phyloP scores from a whole-genome alignment of 305 asterid genomes.

The Fraxinus velutina region DNA sequence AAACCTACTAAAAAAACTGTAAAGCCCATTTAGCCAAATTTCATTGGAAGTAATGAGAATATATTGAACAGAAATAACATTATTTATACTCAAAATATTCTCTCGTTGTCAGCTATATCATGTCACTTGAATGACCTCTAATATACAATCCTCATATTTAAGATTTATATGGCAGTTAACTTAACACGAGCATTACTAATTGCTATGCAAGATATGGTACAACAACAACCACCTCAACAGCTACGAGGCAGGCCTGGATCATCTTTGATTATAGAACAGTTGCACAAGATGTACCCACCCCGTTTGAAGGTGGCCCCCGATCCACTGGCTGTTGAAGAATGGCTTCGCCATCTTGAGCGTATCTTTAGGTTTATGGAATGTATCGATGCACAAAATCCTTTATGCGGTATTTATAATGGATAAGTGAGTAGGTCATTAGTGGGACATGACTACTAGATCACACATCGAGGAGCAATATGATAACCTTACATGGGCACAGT shows the following conservation, averaged over 20 bases:
- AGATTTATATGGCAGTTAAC: too few species aligned
- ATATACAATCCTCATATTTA: not conserved
- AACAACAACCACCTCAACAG: not conserved
- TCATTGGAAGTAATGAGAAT: not conserved
- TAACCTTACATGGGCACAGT: not conserved
- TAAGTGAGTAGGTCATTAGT: not conserved
- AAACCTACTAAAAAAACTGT: too few species aligned
- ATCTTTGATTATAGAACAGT: too few species aligned
- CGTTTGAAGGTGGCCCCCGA: not conserved
- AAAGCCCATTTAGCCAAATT: not conserved
- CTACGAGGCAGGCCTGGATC: not conserved
- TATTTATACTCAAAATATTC: too few species aligned
- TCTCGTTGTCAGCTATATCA: not conserved
- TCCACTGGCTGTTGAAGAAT: not conserved
- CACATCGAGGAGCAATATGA: not conserved
- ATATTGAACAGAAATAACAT: too few species aligned
- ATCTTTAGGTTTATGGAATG: not conserved
- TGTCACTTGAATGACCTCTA: not conserved
- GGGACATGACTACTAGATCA: not conserved
- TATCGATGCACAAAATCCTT: not conserved
- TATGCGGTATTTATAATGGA: too few species aligned
- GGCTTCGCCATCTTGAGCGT: not conserved
- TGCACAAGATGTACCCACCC: not conserved
- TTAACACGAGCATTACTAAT: too few species aligned
- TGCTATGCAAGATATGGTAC: not conserved